phyloP scores from a whole-genome alignment of 148 eudicot genomes.

The Vaccinium myrtillus region DNA sequence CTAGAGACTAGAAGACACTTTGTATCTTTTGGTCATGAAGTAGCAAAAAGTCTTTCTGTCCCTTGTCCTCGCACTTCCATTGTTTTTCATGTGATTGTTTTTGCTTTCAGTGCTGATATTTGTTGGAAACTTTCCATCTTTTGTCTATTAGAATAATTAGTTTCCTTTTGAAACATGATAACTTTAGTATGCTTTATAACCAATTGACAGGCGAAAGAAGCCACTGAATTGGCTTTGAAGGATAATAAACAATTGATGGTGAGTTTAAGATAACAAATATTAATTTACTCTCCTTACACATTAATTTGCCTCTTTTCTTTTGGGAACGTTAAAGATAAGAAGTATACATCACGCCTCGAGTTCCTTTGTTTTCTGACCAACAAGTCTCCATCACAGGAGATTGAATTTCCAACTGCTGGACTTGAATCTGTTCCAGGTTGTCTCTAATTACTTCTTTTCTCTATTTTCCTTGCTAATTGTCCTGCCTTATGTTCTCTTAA shows the following conservation, averaged over 20 bases:
- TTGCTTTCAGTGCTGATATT: neutral
- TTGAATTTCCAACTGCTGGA: conserved; percentile 96
- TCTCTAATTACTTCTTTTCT: neutral
- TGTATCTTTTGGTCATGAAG: neutral
- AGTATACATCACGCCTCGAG: conserved; percentile 14
- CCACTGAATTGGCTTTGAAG: conserved; percentile 72
- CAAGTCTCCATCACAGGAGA: conserved; percentile 61
- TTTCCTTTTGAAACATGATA: conserved; percentile 17
- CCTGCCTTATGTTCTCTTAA: neutral
- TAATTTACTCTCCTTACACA: neutral
- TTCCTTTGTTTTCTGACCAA: conserved; percentile 28
- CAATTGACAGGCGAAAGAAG: conserved; percentile 77
- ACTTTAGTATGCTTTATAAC: conserved; percentile 8
- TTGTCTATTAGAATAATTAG: neutral
- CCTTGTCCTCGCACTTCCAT: neutral
- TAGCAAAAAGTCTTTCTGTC: neutral
- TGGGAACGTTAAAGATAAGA: conserved; percentile 16
- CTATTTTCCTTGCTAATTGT: conserved; percentile 1
- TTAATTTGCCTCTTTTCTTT: neutral
- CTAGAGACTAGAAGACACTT: neutral
- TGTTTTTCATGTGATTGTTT: neutral
- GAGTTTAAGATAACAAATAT: conserved; percentile 25
- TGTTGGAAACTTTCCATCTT: neutral
- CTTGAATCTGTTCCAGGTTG: conserved; percentile 87
- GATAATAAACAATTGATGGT: conserved; percentile 82